Percentiles rank a stretch among this genome's conserved stretches.
Evolutionary conservation across 2,329 filamentous ascomycete genomes (phyloP).

Genomic region (Hortaea sp.): DNA sequence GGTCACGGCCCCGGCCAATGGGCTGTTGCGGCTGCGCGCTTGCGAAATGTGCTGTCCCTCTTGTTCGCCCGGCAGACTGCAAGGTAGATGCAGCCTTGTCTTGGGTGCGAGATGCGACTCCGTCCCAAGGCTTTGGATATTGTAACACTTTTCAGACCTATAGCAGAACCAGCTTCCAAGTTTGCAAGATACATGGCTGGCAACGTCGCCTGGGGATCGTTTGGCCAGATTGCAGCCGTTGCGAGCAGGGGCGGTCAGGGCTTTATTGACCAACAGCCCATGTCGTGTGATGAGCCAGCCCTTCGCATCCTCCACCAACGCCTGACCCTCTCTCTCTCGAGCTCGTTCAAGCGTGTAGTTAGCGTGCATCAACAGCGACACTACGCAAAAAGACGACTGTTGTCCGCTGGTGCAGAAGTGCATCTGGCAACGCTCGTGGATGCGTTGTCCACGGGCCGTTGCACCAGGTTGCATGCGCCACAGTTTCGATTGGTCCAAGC

Average conservation of each 20-base stretch:
- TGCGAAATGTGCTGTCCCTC: not conserved
- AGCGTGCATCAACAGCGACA: not conserved
- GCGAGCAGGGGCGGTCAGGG: too few species aligned
- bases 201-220: too few species aligned
- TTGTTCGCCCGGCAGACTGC: not conserved
- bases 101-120: not conserved
- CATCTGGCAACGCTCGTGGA: not conserved
- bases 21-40: not conserved
- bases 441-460: not conserved
- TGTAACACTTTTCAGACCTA: too few species aligned
- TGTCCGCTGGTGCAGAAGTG: too few species aligned
- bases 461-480: not conserved
- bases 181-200: too few species aligned
- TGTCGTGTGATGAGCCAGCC: too few species aligned
- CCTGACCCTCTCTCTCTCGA: not conserved
- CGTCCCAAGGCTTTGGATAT: too few species aligned
- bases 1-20: not conserved
- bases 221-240: too few species aligned
- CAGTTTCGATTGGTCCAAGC: not conserved
- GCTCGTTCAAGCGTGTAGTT: not conserved
- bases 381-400: not conserved
- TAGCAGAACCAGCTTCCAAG: too few species aligned
- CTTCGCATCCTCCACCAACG: not conserved
- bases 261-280: too few species aligned
- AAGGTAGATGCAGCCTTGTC: not conserved